phyloP scores from a whole-genome alignment of 2,329 filamentous ascomycete species.

The Hymenoscyphus repandus region DNA sequence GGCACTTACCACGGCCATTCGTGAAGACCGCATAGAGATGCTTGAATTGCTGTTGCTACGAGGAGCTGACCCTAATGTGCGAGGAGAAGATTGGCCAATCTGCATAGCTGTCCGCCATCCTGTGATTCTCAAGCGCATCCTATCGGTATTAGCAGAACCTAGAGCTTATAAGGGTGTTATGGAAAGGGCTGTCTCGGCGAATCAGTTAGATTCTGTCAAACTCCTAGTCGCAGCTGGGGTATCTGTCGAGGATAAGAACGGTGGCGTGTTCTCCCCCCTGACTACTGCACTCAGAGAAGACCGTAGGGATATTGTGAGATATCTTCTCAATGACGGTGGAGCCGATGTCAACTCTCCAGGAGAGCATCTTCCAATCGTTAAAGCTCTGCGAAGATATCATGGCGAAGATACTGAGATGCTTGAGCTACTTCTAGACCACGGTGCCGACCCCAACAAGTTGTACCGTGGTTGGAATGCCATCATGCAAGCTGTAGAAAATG shows the following conservation, averaged over 20 bases:
- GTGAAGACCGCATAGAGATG: slow-evolving; percentile 52
- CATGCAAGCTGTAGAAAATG: slow-evolving; percentile 61
- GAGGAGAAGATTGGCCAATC: slow-evolving; percentile 66
- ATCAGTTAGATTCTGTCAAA: slow-evolving; percentile 63
- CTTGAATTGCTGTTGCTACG: slow-evolving; percentile 52
- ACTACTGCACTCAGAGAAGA: slow-evolving; percentile 63
- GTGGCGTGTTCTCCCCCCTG: slow-evolving; percentile 65
- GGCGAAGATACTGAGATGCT: slow-evolving; percentile 54
- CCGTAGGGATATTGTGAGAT: slow-evolving; percentile 54
- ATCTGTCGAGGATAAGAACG: slow-evolving; percentile 66
- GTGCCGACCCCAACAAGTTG: slow-evolving; percentile 63
- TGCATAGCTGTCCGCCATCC: slow-evolving; percentile 63
- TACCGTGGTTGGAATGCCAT: slow-evolving; percentile 63
- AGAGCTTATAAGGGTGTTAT: slow-evolving; percentile 61
- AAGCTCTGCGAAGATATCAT: slow-evolving; percentile 56
- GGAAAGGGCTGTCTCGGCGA: slow-evolving; percentile 62
- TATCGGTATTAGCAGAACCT: slow-evolving; percentile 51
- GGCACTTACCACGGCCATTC: slow-evolving; percentile 61
- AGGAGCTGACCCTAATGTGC: slow-evolving; percentile 56
- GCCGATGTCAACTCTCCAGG: slow-evolving; percentile 63
- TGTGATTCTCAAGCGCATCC: slow-evolving; percentile 51
- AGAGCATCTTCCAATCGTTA: slow-evolving; percentile 67
- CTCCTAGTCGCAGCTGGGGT: slow-evolving; percentile 39
- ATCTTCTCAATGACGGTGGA: slow-evolving; percentile 54
- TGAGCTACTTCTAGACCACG: slow-evolving; percentile 55